Base-by-base conservation (phyloP, 805 yeast genomes). In the Metschnikowia lachancei region DNA sequence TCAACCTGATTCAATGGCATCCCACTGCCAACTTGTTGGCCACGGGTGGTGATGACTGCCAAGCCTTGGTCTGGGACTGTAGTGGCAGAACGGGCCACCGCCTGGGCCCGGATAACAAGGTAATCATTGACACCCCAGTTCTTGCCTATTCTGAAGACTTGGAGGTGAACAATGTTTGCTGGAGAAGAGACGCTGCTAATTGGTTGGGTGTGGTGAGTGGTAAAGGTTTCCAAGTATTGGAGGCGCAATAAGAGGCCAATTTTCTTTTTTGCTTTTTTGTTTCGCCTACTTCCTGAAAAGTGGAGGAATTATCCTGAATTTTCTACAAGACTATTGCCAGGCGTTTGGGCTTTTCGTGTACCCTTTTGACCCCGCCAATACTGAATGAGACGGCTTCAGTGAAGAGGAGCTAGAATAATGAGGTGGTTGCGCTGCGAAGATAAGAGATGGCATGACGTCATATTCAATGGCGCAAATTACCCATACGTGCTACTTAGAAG, bases 1-100 rank as follows among this genome's bases (percentile, higher is more conserved):
- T 92, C 19, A 92, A 92, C 60, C 74, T 82, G 52, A 77, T 91
- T 14, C 66, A 75, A 43, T 92, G 97, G 97, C 92, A 91, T 56
- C 97, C 98, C 0, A 63, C 76, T 0, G 75, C 81, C 28, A 82
- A 85, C 50, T 63, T 76, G 24, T 63, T 92, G 16, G 55, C 82
- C 13, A 76, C 83, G 0, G 83, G 96, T 55, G 75, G 85, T 56
- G 83, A 84, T 67, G 86, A 82, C 63, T 80, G 94, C 61, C 90
- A 85, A 61, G 83, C 83, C 1, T 64, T 85, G 24, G 70, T 81
- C 14, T 83, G 90, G 83, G 90, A 86, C 59, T 64, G 83, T 44
- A 70, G 65, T 47, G 59, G 60, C 41, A 26, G 39, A 3, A 28
- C 29, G 22, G 31, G 37, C 29, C 52, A 36, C 14, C 40, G 70